Conservation (phyloP, 768 basidiomycete species). For the Boletus vinaceobasis region DNA sequence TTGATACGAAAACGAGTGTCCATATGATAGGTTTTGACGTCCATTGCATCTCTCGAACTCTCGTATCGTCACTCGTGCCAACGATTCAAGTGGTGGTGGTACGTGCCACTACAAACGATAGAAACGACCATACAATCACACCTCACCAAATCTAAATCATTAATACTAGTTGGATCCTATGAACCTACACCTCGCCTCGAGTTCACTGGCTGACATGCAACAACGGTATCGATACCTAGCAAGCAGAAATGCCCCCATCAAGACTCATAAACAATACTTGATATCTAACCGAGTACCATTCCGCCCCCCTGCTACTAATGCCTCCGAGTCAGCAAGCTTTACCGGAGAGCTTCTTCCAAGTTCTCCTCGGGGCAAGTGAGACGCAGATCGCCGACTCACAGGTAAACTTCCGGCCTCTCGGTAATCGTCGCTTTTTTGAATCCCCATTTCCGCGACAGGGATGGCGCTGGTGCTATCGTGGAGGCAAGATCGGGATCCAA, state of each 20-base stretch:
- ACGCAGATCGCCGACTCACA: too few relatives aligned
- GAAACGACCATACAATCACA: neutral
- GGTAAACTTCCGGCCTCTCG: conserved; percentile 21
- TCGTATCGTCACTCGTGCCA: neutral
- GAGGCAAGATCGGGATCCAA: neutral
- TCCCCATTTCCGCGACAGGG: conserved; percentile 15
- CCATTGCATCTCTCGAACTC: neutral
- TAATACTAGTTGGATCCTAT: too few relatives aligned
- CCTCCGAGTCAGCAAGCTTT: too few relatives aligned
- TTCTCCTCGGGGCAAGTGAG: too few relatives aligned
- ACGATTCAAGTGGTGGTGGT: neutral
- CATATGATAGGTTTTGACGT: neutral
- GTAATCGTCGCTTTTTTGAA: conserved; percentile 23
- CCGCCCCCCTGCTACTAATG: too few relatives aligned
- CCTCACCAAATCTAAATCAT: neutral
- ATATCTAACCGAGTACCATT: too few relatives aligned
- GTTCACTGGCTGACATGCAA: too few relatives aligned
- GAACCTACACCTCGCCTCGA: too few relatives aligned
- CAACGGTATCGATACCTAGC: too few relatives aligned
- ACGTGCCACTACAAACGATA: neutral
- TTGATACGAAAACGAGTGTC: neutral
- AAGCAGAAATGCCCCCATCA: too few relatives aligned
- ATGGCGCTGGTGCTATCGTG: neutral
- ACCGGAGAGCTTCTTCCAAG: too few relatives aligned
- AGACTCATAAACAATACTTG: too few relatives aligned